Conservation (phyloP, 441 rosid species). For the Lepidium campestre region DNA sequence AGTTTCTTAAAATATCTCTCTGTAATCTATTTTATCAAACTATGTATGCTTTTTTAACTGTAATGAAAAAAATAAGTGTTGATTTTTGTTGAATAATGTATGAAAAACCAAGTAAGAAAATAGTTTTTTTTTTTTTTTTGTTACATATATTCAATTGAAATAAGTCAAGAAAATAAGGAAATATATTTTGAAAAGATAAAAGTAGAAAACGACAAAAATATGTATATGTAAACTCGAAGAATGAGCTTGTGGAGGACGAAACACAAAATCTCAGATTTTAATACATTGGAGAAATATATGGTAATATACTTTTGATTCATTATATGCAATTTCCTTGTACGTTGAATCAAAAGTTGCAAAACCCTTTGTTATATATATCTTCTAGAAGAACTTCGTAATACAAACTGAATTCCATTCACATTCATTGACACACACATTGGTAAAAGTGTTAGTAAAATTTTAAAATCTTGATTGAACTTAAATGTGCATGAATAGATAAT, state of each 20-base stretch:
- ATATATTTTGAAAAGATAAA: background rate
- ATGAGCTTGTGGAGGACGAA: conserved; percentile 15
- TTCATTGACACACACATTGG: background rate
- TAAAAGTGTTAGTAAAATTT: too few relatives aligned
- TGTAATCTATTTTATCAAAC: too few relatives aligned
- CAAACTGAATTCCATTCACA: background rate
- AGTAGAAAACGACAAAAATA: conserved; percentile 8
- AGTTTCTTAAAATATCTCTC: too few relatives aligned
- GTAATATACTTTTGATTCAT: conserved; percentile 27
- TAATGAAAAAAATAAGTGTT: too few relatives aligned
- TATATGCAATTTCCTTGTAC: conserved; percentile 23
- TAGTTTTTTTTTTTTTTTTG: too few relatives aligned
- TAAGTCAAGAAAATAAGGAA: conserved; percentile 7
- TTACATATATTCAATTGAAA: background rate
- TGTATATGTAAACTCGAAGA: conserved; percentile 8
- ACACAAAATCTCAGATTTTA: conserved; percentile 24
- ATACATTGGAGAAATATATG: conserved; percentile 31
- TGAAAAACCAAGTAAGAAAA: too few relatives aligned
- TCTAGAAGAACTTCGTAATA: conserved; percentile 1
- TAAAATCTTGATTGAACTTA: too few relatives aligned
- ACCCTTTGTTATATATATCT: too few relatives aligned
- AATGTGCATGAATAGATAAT: too few relatives aligned
- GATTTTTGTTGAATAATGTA: too few relatives aligned
- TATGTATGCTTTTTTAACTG: too few relatives aligned
- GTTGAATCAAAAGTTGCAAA: too few relatives aligned